Evolutionary conservation across 768 basidiomycete genomes (phyloP).

Genomic region (Favolaschia claudopus): DNA sequence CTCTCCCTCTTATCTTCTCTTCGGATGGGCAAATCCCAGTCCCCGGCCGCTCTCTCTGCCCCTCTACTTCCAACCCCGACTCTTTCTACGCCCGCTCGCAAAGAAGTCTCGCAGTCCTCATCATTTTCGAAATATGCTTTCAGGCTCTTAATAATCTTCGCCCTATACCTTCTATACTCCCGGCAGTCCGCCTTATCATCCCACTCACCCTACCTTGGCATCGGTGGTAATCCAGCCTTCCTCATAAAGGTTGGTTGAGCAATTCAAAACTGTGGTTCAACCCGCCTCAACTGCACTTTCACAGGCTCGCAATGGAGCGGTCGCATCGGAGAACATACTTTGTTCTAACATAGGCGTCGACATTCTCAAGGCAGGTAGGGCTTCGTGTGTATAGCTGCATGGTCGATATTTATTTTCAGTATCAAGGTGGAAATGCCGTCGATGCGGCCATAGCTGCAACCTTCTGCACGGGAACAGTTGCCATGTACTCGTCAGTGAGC

Average conservation of each 20-base stretch:
- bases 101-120: too few species aligned
- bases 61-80: too few species aligned
- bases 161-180: conserved; percentile 11
- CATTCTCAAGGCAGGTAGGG: conserved; percentile 57
- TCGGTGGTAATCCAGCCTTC: conserved; percentile 51
- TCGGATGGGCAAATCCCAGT: too few species aligned
- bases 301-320: conserved; percentile 78
- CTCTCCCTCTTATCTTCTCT: too few species aligned
- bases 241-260: conserved; percentile 41
- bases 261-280: conserved; percentile 60
- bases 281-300: too few species aligned
- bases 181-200: conserved; percentile 1
- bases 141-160: not conserved
- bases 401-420: not conserved
- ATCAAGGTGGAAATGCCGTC: conserved; percentile 85
- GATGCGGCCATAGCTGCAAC: conserved; percentile 85
- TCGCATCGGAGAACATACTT: conserved; percentile 85
- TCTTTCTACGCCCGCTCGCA: too few species aligned
- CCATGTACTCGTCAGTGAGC: conserved; percentile 84
- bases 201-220: not conserved
- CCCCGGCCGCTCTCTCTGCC: too few species aligned
- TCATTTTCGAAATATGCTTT: too few species aligned
- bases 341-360: conserved; percentile 89
- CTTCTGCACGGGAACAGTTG: conserved; percentile 83
- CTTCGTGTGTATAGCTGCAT: not conserved